Conservation (phyloP, 306 rosid species). For the Acacia acuminata region DNA sequence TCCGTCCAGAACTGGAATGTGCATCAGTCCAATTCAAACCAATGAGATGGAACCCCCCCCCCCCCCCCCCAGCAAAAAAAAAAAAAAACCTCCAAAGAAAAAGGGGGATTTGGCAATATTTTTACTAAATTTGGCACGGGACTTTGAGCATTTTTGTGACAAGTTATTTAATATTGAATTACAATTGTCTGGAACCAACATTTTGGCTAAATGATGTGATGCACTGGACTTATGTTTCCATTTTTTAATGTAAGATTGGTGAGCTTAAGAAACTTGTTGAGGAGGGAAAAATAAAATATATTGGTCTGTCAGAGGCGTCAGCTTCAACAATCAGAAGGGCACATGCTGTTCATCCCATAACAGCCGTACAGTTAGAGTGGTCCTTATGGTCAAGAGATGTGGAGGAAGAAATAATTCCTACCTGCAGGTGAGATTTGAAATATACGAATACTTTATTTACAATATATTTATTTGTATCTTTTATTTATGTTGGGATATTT, state of each 20-base stretch:
- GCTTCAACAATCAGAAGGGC: slow-evolving; percentile 73
- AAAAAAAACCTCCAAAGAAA: too few species aligned
- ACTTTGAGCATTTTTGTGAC: too few species aligned
- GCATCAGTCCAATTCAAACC: too few species aligned
- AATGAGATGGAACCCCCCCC: too few species aligned
- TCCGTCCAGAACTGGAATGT: too few species aligned
- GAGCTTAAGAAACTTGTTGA: slow-evolving; percentile 62
- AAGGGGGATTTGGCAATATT: too few species aligned
- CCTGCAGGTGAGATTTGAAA: slow-evolving; percentile 47
- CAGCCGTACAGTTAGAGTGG: slow-evolving; percentile 67
- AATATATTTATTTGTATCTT: neutral
- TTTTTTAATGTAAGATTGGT: slow-evolving; percentile 41
- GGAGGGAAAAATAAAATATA: slow-evolving; percentile 64
- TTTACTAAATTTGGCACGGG: too few species aligned
- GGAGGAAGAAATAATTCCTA: slow-evolving; percentile 58
- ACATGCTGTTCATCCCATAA: slow-evolving; percentile 54
- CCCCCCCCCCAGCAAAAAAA: too few species aligned
- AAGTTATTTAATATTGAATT: too few species aligned
- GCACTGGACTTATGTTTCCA: neutral
- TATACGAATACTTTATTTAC: neutral
- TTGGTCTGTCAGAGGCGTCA: slow-evolving; percentile 65
- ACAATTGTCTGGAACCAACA: too few species aligned
- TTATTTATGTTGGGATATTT: neutral
- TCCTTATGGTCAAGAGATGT: slow-evolving; percentile 65
- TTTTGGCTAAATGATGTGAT: too few species aligned